Evolutionary conservation across 2,329 filamentous ascomycete genomes (phyloP).

Genomic region (Colletotrichum gigasporum): DNA sequence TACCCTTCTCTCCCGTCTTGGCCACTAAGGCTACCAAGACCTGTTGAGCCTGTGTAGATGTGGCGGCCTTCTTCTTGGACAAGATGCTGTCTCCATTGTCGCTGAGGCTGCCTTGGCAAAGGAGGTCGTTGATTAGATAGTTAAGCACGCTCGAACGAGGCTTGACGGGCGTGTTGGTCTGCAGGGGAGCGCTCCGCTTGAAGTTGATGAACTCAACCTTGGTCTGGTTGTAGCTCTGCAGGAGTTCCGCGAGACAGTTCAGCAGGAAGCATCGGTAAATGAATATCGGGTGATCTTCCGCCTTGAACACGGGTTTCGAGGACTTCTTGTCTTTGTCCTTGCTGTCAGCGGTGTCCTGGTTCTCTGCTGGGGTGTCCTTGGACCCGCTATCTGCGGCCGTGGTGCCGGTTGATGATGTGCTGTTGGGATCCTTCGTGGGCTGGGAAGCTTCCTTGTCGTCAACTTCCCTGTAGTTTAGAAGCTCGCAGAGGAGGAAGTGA

Average conservation of each 20-base stretch:
- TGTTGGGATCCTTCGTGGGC: conserved; percentile 52
- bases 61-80: conserved; percentile 86
- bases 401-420: conserved; percentile 42
- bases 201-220: conserved; percentile 99
- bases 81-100: conserved; percentile 78
- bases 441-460: conserved; percentile 78
- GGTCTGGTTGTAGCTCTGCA: conserved; percentile 90
- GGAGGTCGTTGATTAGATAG: conserved; percentile 86
- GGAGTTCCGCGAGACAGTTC: conserved; percentile 88
- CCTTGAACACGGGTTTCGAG: conserved; percentile 82
- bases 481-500: conserved; percentile 91
- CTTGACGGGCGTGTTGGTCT: conserved; percentile 89
- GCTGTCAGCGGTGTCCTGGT: conserved; percentile 33
- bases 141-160: conserved; percentile 92
- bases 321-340: conserved; percentile 66
- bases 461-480: conserved; percentile 91
- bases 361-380: conserved; percentile 31
- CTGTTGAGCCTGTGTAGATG: conserved; percentile 85
- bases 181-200: conserved; percentile 87
- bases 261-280: conserved; percentile 96
- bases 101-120: conserved; percentile 68
- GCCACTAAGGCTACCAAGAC: conserved; percentile 87
- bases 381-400: neutral
- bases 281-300: conserved; percentile 94
- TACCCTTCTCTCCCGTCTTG: conserved; percentile 82